Base-by-base conservation (phyloP, 208 protist species). In the Leishmania aethiopica region DNA sequence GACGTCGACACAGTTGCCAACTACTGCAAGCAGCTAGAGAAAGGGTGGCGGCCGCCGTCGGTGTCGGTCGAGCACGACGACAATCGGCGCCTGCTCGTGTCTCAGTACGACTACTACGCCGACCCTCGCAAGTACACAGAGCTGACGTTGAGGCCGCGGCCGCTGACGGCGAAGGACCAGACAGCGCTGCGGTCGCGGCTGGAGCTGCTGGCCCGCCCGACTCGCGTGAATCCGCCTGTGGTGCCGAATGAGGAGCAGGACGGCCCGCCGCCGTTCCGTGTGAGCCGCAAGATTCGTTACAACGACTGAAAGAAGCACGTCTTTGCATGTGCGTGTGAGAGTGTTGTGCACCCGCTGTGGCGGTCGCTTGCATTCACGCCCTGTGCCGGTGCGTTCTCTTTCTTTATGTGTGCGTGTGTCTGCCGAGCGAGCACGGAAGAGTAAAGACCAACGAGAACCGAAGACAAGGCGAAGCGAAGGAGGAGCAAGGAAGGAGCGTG, bases 21-120 rank as follows among this genome's bases (percentile, higher is more conserved):
- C 5, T 77, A 86, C 82, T 82, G 82, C 66, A 82, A 79, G 5
- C 76, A 84, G 62, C 82, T 72, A 6, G 89, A 95, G 84, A 75
- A 66, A 71, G 81, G 81, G 51, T 96, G 93, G 93, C 85, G 89
- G 2, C 90, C 90, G 57, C 84, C 92, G 11, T 93, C 92, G 51
- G 88, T 84, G 25, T 77, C 82, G 53, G 28, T 89, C 40, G 85
- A 88, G 53, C 82, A 90, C 85, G 82, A 92, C 55, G 92, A 93
- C 86, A 86, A 90, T 57, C 77, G 84, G 32, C 64, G 84, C n/a
- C 84, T 93, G 28, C 81, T 95, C 28, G 85, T 94, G 4, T 93
- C 90, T 17, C 88, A 92, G 77, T 84, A 88, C 79, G 87, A 86
- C 71, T 90, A 90, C 83, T 88, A 89, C 60, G 81, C 84, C 3